These are phyloP conservation scores for Thielaviopsis punctulata DNA, from an alignment of 2,329 filamentous ascomycete species.

Conservation along the genomic window DNA sequence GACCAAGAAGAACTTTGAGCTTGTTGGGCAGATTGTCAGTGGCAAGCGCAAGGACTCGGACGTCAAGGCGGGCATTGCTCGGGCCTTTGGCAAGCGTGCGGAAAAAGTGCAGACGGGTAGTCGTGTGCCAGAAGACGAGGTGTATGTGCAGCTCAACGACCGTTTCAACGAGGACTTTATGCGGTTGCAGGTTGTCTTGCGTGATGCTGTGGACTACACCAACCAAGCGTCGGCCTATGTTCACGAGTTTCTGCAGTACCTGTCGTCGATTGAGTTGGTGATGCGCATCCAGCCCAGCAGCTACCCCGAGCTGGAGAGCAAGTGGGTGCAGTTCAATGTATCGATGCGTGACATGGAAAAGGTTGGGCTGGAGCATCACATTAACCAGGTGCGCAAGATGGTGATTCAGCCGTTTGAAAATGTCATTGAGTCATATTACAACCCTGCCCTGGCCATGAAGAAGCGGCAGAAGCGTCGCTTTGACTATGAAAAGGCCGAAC, in stretches of 20 bases:
- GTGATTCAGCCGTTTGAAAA: slow-evolving; percentile 73
- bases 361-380: slow-evolving; percentile 69
- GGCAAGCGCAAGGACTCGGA: slow-evolving; percentile 79
- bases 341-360: slow-evolving; percentile 74
- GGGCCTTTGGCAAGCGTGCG: slow-evolving; percentile 76
- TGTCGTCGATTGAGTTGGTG: slow-evolving; percentile 67
- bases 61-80: slow-evolving; percentile 65
- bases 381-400: slow-evolving; percentile 59
- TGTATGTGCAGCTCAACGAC: slow-evolving; percentile 66
- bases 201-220: slow-evolving; percentile 87
- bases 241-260: slow-evolving; percentile 62
- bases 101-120: slow-evolving; percentile 55
- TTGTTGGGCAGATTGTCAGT: slow-evolving; percentile 69
- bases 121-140: slow-evolving; percentile 58
- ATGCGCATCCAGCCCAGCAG: slow-evolving; percentile 55
- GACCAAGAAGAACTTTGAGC: slow-evolving; percentile 83
- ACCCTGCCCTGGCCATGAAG: slow-evolving; percentile 76
- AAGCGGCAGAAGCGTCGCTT: slow-evolving; percentile 86
- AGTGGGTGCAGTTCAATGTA: slow-evolving; percentile 83
- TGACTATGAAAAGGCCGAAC: slow-evolving; percentile 70
- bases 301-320: slow-evolving; percentile 75
- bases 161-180: slow-evolving; percentile 87
- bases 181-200: slow-evolving; percentile 75
- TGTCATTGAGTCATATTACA: slow-evolving; percentile 63
- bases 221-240: slow-evolving; percentile 67